Percentiles rank a stretch among this genome's conserved stretches.
phyloP scores from a whole-genome alignment of 352 stramenopile genomes.

The Pythium plurisporium region DNA sequence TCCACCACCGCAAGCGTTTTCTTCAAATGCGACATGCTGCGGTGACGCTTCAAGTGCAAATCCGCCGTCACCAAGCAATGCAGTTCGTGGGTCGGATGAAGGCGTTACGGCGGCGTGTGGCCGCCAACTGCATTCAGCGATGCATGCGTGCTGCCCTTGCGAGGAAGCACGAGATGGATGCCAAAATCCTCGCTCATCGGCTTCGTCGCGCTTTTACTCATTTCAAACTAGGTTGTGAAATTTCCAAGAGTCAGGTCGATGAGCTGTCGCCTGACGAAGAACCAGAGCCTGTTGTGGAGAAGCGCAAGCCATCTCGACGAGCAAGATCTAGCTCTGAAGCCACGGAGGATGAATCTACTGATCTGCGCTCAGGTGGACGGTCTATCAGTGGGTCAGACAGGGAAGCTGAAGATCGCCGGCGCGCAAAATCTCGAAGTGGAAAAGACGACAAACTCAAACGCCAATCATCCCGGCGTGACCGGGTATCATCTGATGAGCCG shows the following conservation, averaged over 20 bases:
- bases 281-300: constrained; percentile 1
- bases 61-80: constrained; percentile 20
- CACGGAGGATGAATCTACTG: constrained; percentile 25
- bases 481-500: constrained; percentile 13
- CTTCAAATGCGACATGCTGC: constrained; percentile 11
- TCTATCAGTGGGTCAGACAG: neutral
- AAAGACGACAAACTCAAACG: constrained; percentile 12
- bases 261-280: constrained; percentile 3
- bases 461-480: constrained; percentile 6
- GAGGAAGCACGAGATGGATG: constrained; percentile 15
- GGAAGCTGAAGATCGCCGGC: neutral
- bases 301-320: neutral
- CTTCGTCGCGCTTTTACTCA: constrained; percentile 12
- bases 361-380: constrained; percentile 1
- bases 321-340: constrained; percentile 8
- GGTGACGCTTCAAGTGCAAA: constrained; percentile 13
- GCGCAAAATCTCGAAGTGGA: constrained; percentile 3
- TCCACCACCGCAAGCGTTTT: constrained; percentile 14
- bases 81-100: constrained; percentile 17
- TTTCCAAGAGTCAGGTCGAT: constrained; percentile 10
- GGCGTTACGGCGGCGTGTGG: constrained; percentile 13
- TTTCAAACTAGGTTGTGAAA: constrained; percentile 14
- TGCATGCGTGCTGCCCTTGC: constrained; percentile 15
- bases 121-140: constrained; percentile 20
- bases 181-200: constrained; percentile 10